Conservation (phyloP, 805 yeast species). For the Candida hungchunana region DNA sequence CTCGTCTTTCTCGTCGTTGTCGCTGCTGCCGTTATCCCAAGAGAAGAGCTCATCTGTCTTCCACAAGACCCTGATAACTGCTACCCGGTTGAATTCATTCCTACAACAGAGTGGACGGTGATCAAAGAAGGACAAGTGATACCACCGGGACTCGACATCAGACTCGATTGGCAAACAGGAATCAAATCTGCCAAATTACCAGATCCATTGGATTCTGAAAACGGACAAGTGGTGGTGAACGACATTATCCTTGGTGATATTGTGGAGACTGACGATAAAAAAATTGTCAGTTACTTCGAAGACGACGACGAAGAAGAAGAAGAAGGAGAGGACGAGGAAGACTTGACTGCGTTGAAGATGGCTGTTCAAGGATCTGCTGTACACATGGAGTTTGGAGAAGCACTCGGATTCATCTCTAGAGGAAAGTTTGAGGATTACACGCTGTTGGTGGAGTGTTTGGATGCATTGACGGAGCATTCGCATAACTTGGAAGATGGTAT, state of each 20-base stretch:
- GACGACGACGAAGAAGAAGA: slow-evolving; percentile 10
- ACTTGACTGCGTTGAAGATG: slow-evolving; percentile 21
- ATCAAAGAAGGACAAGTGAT: slow-evolving; percentile 69
- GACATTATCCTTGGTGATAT: slow-evolving; percentile 5
- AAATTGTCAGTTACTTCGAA: slow-evolving; percentile 12
- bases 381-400: slow-evolving; percentile 20
- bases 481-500: slow-evolving; percentile 65
- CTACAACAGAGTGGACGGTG: slow-evolving; percentile 64
- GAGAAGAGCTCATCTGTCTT: slow-evolving; percentile 34
- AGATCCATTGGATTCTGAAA: slow-evolving; percentile 5
- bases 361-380: slow-evolving; percentile 18
- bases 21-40: slow-evolving; percentile 5
- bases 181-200: slow-evolving; percentile 62
- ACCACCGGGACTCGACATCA: slow-evolving; percentile 69
- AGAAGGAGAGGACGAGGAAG: slow-evolving; percentile 19
- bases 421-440: slow-evolving; percentile 3
- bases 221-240: slow-evolving; percentile 8
- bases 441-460: slow-evolving; percentile 25
- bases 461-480: slow-evolving; percentile 51
- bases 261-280: slow-evolving; percentile 13
- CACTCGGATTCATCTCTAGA: slow-evolving; percentile 7
- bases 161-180: slow-evolving; percentile 71
- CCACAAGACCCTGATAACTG: slow-evolving; percentile 45
- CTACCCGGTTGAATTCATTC: slow-evolving; percentile 59
- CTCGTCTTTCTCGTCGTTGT: slow-evolving; percentile 3